Evolutionary conservation across 345 rosid species (phyloP).

Genomic region (Euphorbia pulcherrima): DNA sequence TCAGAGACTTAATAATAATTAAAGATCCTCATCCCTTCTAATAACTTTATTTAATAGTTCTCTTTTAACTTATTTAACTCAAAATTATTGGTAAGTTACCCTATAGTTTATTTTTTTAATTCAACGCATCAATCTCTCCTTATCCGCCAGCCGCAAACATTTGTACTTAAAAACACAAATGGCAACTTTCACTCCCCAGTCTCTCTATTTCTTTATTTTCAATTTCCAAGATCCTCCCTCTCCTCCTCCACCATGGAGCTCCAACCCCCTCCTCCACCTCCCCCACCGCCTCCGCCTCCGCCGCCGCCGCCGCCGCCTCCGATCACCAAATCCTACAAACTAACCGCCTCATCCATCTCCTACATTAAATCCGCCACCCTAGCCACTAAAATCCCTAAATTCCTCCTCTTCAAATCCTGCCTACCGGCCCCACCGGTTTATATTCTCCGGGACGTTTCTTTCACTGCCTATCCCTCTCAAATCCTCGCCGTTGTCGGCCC

Average conservation of each 20-base stretch:
- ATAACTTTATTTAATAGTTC: no score
- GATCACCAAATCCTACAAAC: constrained; percentile 40
- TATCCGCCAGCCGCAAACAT: background rate
- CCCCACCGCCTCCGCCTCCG: no score
- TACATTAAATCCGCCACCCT: constrained; percentile 46
- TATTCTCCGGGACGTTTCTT: constrained; percentile 62
- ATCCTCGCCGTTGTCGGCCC: constrained; percentile 97
- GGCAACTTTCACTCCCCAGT: background rate
- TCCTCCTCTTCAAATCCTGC: constrained; percentile 40
- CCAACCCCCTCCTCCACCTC: background rate
- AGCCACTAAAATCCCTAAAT: constrained; percentile 17
- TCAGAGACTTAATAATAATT: no score
- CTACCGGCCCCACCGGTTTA: constrained; percentile 40
- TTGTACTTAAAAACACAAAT: background rate
- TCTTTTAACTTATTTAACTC: no score
- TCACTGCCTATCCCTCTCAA: constrained; percentile 72
- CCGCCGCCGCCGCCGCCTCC: constrained; percentile 25
- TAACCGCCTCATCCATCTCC: constrained; percentile 68
- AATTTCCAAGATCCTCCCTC: background rate
- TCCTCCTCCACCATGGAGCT: constrained; percentile 44
- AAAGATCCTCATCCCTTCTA: no score
- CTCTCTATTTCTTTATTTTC: background rate
- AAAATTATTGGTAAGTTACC: no score
- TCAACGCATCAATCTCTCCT: background rate
- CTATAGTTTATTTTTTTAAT: background rate